phyloP scores from a whole-genome alignment of 2,329 filamentous ascomycete genomes.

The Penicillium decumbens region DNA sequence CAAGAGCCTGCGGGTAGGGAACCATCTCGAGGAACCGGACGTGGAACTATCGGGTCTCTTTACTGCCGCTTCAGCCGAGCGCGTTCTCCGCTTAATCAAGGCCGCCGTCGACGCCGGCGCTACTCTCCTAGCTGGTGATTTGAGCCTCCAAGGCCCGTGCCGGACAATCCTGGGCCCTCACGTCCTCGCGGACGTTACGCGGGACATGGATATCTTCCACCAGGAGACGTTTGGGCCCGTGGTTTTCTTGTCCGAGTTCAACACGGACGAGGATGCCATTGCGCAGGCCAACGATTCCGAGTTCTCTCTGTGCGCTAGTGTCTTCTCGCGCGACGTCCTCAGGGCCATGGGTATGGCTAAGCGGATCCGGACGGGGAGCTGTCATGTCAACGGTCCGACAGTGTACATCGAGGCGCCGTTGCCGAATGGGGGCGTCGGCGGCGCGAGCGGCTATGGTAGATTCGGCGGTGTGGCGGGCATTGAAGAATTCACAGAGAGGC shows the following conservation, averaged over 20 bases:
- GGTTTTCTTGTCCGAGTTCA: slow-evolving; percentile 4
- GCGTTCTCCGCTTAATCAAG: slow-evolving; percentile 7
- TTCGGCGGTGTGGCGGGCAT: slow-evolving; percentile 25
- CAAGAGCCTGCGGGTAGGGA: slow-evolving; percentile 8
- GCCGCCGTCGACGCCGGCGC: slow-evolving; percentile 4
- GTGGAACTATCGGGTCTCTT: slow-evolving; percentile 13
- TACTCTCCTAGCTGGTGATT: slow-evolving; percentile 6
- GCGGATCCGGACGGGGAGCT: slow-evolving; percentile 23
- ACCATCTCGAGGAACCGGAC: slow-evolving; percentile 10
- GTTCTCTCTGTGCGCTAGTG: slow-evolving; percentile 10
- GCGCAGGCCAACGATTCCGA: slow-evolving; percentile 4
- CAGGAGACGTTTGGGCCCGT: slow-evolving; percentile 8
- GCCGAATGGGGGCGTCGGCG: slow-evolving; percentile 43
- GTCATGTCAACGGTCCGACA: slow-evolving; percentile 45
- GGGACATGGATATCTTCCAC: slow-evolving; percentile 8
- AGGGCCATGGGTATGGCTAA: slow-evolving; percentile 6
- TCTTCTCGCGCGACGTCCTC: slow-evolving; percentile 9
- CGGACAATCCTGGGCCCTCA: slow-evolving; percentile 2
- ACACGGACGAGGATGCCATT: slow-evolving; percentile 8
- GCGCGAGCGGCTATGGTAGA: slow-evolving; percentile 41
- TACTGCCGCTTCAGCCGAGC: slow-evolving; percentile 6
- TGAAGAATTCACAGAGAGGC: slow-evolving; percentile 20
- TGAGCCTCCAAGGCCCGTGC: slow-evolving; percentile 1
- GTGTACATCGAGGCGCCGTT: slow-evolving; percentile 44
- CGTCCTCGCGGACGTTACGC: slow-evolving; percentile 3